Percentiles rank a stretch among this genome's conserved stretches.
Conservation (phyloP, 2,329 filamentous ascomycete species). For the Aureobasidium melanogenum region DNA sequence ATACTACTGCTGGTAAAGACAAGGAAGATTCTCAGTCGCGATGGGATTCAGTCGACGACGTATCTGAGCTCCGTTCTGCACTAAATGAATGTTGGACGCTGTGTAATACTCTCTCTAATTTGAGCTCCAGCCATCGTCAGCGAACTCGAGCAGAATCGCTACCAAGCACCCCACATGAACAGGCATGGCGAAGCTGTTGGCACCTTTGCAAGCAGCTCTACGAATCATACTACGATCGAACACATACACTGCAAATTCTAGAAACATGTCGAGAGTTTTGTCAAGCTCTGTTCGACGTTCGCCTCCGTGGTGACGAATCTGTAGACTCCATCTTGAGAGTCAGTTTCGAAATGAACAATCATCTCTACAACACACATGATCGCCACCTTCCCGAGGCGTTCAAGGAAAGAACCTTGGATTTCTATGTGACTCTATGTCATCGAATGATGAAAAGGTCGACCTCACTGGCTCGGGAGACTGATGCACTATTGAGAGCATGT, state of each 20-base stretch:
- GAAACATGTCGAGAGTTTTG: conserved; percentile 89
- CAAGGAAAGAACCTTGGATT: conserved; percentile 80
- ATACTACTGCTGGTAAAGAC: neutral
- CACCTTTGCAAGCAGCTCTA: conserved; percentile 84
- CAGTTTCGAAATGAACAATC: conserved; percentile 91
- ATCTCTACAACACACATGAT: conserved; percentile 88
- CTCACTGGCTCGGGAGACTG: conserved; percentile 69
- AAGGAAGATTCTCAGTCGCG: neutral
- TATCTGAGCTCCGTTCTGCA: conserved; percentile 62
- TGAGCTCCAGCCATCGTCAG: conserved; percentile 76
- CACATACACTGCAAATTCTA: conserved; percentile 43
- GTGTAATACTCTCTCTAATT: conserved; percentile 78
- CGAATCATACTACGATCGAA: conserved; percentile 54
- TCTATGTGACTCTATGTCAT: conserved; percentile 89
- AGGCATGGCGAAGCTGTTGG: conserved; percentile 92
- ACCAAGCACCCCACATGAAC: conserved; percentile 69
- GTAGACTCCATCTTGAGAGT: conserved; percentile 82
- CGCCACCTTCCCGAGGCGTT: conserved; percentile 76
- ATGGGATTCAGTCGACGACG: conserved; percentile 33
- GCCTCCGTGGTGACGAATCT: conserved; percentile 65
- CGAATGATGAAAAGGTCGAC: conserved; percentile 90
- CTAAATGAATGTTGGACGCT: conserved; percentile 87
- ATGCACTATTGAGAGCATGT: conserved; percentile 74
- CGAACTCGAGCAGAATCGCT: conserved; percentile 68
- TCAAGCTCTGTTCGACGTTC: conserved; percentile 79